These are phyloP conservation scores for Suillus spraguei DNA, from an alignment of 768 basidiomycete genomes.

Conservation along the genomic window DNA sequence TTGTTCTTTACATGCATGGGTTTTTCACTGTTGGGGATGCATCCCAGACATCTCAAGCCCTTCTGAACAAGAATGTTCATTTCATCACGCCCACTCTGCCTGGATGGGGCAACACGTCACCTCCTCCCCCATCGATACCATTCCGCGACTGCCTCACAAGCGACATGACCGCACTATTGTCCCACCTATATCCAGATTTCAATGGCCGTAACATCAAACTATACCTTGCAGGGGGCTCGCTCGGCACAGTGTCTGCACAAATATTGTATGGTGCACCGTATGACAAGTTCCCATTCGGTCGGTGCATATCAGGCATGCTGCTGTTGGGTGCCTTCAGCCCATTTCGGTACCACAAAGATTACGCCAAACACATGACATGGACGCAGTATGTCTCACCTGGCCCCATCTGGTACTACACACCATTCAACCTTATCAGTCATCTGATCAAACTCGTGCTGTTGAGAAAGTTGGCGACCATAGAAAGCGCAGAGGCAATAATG, in stretches of 20 bases:
- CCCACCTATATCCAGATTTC: slow-evolving; percentile 49
- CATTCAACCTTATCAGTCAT: slow-evolving; percentile 39
- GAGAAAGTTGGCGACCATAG: slow-evolving; percentile 39
- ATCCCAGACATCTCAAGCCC: slow-evolving; percentile 32
- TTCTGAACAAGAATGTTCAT: slow-evolving; percentile 45
- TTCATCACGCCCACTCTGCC: slow-evolving; percentile 55
- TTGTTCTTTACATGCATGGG: slow-evolving; percentile 61
- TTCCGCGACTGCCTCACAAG: slow-evolving; percentile 45
- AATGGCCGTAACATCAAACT: slow-evolving; percentile 39
- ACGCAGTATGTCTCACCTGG: slow-evolving; percentile 48
- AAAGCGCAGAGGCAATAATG: slow-evolving; percentile 45
- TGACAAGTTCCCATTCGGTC: slow-evolving; percentile 52
- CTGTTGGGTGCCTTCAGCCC: slow-evolving; percentile 51
- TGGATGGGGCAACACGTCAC: slow-evolving; percentile 60
- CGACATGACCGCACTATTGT: slow-evolving; percentile 49
- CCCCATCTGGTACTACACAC: slow-evolving; percentile 44
- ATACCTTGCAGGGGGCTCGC: slow-evolving; percentile 56
- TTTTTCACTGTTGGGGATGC: slow-evolving; percentile 52
- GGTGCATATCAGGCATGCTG: slow-evolving; percentile 47
- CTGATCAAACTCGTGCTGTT: slow-evolving; percentile 36
- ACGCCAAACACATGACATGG: slow-evolving; percentile 49
- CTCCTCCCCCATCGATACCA: slow-evolving; percentile 32
- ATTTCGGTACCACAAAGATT: slow-evolving; percentile 46
- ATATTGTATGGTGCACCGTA: slow-evolving; percentile 56
- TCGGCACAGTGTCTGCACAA: slow-evolving; percentile 56